A percentile compares a stretch with the other conserved stretches of the same genome.
These are phyloP conservation scores for Polyporus arcularius DNA, from an alignment of 768 basidiomycete species.

Conservation along the genomic window DNA sequence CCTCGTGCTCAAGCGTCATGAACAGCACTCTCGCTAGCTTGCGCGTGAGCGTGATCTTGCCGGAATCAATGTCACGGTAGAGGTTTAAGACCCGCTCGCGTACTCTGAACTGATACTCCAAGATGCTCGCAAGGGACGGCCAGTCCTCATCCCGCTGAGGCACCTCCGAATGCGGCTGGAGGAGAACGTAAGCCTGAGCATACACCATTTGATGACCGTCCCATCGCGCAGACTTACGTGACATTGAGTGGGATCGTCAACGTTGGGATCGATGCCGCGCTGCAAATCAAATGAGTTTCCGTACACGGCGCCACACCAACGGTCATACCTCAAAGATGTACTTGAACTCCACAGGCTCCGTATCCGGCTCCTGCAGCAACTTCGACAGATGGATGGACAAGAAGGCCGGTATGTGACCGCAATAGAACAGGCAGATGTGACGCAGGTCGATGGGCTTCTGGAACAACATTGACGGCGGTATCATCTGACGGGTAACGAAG, in stretches of 20 bases:
- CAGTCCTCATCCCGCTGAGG: slow-evolving; percentile 81
- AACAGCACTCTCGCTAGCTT: slow-evolving; percentile 78
- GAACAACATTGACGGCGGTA: slow-evolving; percentile 81
- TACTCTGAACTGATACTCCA: slow-evolving; percentile 78
- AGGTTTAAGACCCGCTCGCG: slow-evolving; percentile 69
- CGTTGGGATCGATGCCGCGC: slow-evolving; percentile 95
- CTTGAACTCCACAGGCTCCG: slow-evolving; percentile 86
- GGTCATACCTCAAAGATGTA: slow-evolving; percentile 69
- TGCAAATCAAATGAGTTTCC: slow-evolving; percentile 30
- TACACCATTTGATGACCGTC: background rate
- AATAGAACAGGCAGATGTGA: slow-evolving; percentile 96
- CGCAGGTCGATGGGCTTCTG: slow-evolving; percentile 92
- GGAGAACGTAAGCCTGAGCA: background rate
- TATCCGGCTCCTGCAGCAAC: slow-evolving; percentile 73
- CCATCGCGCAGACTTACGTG: slow-evolving; percentile 55
- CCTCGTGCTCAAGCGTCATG: slow-evolving; percentile 93
- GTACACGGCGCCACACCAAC: background rate
- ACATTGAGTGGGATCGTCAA: slow-evolving; percentile 84
- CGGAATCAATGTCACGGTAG: slow-evolving; percentile 70
- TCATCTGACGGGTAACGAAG: slow-evolving; percentile 80
- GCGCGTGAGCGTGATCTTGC: slow-evolving; percentile 52
- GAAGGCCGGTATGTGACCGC: slow-evolving; percentile 93
- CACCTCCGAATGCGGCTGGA: slow-evolving; percentile 85
- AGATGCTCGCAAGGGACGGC: slow-evolving; percentile 72
- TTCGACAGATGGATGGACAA: slow-evolving; percentile 87